Base-by-base conservation (phyloP, 2,329 filamentous ascomycete species). In the Botrytis fabae region DNA sequence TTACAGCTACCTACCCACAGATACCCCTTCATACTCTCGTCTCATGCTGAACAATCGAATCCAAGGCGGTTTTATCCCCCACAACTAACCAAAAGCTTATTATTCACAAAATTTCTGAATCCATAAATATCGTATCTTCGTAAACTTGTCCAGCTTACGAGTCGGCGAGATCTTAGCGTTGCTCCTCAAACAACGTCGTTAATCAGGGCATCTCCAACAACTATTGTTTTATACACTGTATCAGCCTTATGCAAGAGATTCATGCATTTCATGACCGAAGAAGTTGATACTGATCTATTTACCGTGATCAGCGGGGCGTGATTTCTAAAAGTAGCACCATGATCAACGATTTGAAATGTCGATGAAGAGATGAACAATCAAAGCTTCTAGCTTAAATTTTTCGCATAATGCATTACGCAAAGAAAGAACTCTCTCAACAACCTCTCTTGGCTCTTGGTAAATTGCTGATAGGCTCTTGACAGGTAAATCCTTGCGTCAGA, bases 361-460 rank as follows among this genome's bases (percentile, higher is more conserved):
- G 38, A 42, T 71, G 69, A 71, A 68, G 70, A 71, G 40, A 69
- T 60, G 62, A 72, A 72, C 40, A 72, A 60, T 60, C 18, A 61
- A 69, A 59, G 40, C 22, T 25, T 61, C 32, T 44, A 35, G 22
- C 32, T 32, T 46, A 42, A 14, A 18, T 28, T 72, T 38, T 69
- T 46, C 57, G n/a, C 63, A n/a, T 70, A 9, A 61, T 70, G 68
- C 38, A 62, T 69, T 48, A 71, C n/a, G 22, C 46, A 66, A 28
- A 40, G 25, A 57, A 57, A 14, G 38, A 28, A 40, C 25, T 68
- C 48, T 54, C 35, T 40, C 28, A 54, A 54, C 35, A 57, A 54
- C 38, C 42, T 38, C 46, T 54, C n/a, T 51, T 28, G 20, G 38
- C 20, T 42, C 25, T 42, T 35, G 44, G 48, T 57, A 32, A 16